Evolutionary conservation across 108 stramenopile species (phyloP), one percentile per base, ranked within the genome.

Genomic region (Nitzschia sp.): DNA sequence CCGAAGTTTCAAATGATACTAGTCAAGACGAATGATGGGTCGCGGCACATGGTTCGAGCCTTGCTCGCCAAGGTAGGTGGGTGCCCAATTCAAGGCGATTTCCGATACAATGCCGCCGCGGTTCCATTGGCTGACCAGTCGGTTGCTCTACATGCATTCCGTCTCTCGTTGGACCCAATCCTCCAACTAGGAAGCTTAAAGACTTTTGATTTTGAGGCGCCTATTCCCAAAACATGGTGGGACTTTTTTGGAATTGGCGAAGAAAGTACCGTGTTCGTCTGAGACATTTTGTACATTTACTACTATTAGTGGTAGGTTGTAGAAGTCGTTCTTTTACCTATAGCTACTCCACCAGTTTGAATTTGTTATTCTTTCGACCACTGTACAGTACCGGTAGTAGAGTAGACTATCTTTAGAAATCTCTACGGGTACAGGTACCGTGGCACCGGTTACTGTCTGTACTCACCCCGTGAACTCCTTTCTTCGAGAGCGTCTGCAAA

Each of bases 11-110:
- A 38, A 25, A 4, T 80, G 22, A 53, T 92, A 0, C 65, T 63
- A 1, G 83, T 89, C 11, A 65, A 63, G 34, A 91, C 93, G 2
- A 68, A 78, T 33, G 81, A 85, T 21, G 93, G 93, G 23, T 80
- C 88, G n/a, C 82, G 87, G 17, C 93, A 94, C 69, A 85, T 88
- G 76, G 87, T 94, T 30, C 93, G 93, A 25, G 86, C 90, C 4
- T 35, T 94, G 57, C 62, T 94, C 22, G 79, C 80, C 22, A 66
- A 81, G 26, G 68, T 80, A 13, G 88, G 84, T 2, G 38, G 61
- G 1, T 78, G 85, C 36, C 86, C 88, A 21, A 80, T 94, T 33
- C 64, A 71, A 9, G 93, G 93, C 45, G 93, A 94, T 81, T 58
- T 91, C 26, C 77, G 93, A 27, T 94, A 94, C 63, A 58, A 70